These are phyloP conservation scores for Dactylonectria macrodidyma DNA, from an alignment of 2,329 filamentous ascomycete genomes.

Conservation along the genomic window DNA sequence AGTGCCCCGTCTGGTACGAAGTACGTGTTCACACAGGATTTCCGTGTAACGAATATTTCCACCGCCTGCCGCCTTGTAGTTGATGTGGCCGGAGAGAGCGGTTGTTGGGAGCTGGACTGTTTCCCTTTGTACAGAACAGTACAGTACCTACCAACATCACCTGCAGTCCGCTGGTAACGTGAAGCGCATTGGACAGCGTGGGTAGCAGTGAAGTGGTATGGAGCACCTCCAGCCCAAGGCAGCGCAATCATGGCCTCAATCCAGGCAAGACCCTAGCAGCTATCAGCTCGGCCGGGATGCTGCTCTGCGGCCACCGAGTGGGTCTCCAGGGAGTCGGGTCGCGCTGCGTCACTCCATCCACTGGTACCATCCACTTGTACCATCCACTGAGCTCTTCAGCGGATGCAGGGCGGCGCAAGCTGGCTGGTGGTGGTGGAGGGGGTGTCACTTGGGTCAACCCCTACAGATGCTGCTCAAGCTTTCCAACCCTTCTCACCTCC, in stretches of 20 bases:
- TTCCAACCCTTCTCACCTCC: not conserved
- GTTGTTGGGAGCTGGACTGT: slow-evolving; percentile 21
- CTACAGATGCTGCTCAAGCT: not conserved
- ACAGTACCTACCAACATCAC: no score
- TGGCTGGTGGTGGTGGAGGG: not conserved
- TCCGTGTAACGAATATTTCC: slow-evolving; percentile 35
- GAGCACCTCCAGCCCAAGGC: not conserved
- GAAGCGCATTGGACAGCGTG: no score
- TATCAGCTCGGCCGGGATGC: slow-evolving; percentile 13
- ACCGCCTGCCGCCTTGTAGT: not conserved
- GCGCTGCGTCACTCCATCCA: slow-evolving; percentile 12
- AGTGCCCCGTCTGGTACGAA: slow-evolving; percentile 27
- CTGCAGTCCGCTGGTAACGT: no score
- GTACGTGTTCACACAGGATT: slow-evolving; percentile 40
- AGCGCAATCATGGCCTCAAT: slow-evolving; percentile 4
- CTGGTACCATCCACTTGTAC: not conserved
- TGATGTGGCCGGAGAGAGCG: slow-evolving; percentile 18
- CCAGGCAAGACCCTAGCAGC: slow-evolving; percentile 7
- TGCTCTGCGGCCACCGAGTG: slow-evolving; percentile 15
- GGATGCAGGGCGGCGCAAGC: not conserved
- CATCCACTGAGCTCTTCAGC: slow-evolving; percentile 4
- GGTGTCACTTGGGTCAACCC: not conserved
- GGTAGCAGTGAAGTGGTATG: no score
- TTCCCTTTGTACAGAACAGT: not conserved
- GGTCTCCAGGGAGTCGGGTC: slow-evolving; percentile 19